Evolutionary conservation across 106 monocot genomes (phyloP), one percentile per base, ranked within the genome.

Genomic region (Triglochin maritima): DNA sequence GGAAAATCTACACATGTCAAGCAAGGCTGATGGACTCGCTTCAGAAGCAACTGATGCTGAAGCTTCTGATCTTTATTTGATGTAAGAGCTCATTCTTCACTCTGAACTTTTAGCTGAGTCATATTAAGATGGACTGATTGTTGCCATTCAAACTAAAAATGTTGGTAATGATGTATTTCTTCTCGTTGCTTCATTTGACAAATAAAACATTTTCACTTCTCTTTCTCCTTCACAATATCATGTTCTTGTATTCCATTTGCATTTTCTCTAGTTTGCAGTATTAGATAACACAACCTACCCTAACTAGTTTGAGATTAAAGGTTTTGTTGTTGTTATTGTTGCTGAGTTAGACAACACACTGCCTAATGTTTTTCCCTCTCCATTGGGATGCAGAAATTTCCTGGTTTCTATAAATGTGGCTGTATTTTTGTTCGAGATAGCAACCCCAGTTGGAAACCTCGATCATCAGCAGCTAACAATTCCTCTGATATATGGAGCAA

Each of bases 351-450:
- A 29, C 29, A 29, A 29, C 29, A 29, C 29, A 29, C 29, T 29
- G 29, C 29, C 29, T 29, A 29, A 29, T 8, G 6, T 6, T 72
- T 51, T 72, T 52, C 47, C 46, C 4, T 11, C 11, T 50, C 75
- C 48, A 77, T 17, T 66, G 66, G 10, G 13, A 61, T 87, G 90
- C 81, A 91, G 90, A 84, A 84, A 63, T 54, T 47, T 87, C 14
- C 44, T 91, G 57, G 84, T 77, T 16, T 82, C 80, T 43, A 84
- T 91, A 65, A 86, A 91, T 80, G 84, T 87, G 69, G 90, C 84
- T 10, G 84, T 87, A 50, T 81, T 84, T 59, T 71, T 91, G 68
- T 91, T 91, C 74, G 90, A 87, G 58, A 84, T 81, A 68, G 90
- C 90, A 80, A 91, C 84, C 52, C 90, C 90, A 59, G 71, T 91